Evolutionary conservation across 495 filamentous ascomycete species (phyloP).

Genomic region (Friedmanniomyces endolithicus): DNA sequence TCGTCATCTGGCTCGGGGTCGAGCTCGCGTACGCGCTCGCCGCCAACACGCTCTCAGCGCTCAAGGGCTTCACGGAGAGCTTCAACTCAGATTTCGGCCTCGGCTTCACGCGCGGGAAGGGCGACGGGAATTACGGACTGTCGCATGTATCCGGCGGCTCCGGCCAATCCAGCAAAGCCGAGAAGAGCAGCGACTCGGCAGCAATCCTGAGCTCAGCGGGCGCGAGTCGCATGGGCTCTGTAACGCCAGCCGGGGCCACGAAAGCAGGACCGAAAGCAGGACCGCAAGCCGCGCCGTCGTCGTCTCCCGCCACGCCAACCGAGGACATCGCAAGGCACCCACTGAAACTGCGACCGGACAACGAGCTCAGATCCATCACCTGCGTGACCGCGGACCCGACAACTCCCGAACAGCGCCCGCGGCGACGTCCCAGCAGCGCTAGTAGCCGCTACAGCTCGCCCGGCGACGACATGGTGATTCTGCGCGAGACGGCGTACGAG

Average conservation of each 20-base stretch:
- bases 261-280: background rate
- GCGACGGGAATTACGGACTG: constrained; percentile 4
- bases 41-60: constrained; percentile 16
- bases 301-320: background rate
- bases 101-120: constrained; percentile 4
- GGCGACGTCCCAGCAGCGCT: background rate
- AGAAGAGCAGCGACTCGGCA: background rate
- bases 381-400: background rate
- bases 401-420: background rate
- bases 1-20: constrained; percentile 18
- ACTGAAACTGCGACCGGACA: constrained; percentile 2
- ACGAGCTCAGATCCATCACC: background rate
- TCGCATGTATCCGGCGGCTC: constrained; percentile 1
- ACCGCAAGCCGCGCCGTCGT: too few relatives aligned
- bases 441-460: background rate
- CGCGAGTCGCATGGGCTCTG: background rate
- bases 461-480: constrained; percentile 1
- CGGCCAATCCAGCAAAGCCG: background rate
- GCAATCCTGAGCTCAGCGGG: background rate
- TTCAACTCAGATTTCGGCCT: constrained; percentile 22
- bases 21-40: constrained; percentile 18
- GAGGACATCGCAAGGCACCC: background rate
- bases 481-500: constrained; percentile 5
- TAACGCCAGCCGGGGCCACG: background rate
- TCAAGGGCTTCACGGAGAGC: constrained; percentile 21